Base-by-base conservation (phyloP, 2,329 filamentous ascomycete species). In the Beauveria sp. region DNA sequence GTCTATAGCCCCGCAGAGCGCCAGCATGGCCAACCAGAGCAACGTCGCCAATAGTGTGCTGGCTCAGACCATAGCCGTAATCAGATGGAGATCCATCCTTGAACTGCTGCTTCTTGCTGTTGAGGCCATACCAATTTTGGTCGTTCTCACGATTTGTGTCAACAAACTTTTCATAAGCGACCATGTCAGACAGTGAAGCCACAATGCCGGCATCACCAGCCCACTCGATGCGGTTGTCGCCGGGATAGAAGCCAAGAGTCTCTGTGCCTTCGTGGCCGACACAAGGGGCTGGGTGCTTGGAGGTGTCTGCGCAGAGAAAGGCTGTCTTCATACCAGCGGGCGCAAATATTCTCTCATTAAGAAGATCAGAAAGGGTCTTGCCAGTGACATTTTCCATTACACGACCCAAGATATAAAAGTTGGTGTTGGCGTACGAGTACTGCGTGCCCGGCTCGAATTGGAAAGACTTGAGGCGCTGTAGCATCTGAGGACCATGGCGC, bases 181-280 rank as follows among this genome's bases (percentile, higher is more conserved):
- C 70, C 77, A 79, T 78, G 63, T 79, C 77, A n/a, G 67, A 65
- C 3, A 79, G 70, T 6, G 75, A 74, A 54, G 75, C 76, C 3
- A 73, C 74, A 14, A 78, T 66, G 8, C 77, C 77, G 6, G 77
- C 77, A 67, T 79, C 77, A 3, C 76, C 77, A 20, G 76, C 71
- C 77, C 77, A 79, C 62, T 79, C 75, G 53, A 79, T 78, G 0
- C 69, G 68, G 58, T 79, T 79, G 14, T 68, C 58, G 3, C 71
- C 74, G 1, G 70, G 67, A 3, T 70, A 63, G 55, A 70, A 78
- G 0, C 77, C 77, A 9, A 63, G 57, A 16, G 70, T 57, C 61
- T 75, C 74, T 18, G 68, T 67, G 3, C 76, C 76, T 63, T 79
- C 77, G 62, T 79, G 77, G 9, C 77, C 77, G 2, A 77, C 69